A percentile compares a stretch with the other conserved stretches of the same genome.
phyloP scores from a whole-genome alignment of 257 asterid genomes.

The Cruciata laevipes region DNA sequence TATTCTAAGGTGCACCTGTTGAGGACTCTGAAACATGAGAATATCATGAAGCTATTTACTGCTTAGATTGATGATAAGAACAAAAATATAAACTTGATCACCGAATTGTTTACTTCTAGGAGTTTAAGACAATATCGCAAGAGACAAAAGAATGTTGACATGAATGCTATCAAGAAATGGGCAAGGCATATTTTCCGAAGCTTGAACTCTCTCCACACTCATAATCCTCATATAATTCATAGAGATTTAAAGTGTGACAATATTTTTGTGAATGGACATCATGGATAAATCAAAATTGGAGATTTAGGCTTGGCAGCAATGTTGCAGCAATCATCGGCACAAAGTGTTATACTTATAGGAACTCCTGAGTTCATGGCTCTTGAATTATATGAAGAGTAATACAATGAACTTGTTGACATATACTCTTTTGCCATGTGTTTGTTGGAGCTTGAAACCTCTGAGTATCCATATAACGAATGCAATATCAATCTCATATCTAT shows the following conservation, averaged over 20 bases:
- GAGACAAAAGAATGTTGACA: conserved; percentile 51
- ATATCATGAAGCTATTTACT: conserved; percentile 45
- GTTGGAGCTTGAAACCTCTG: conserved; percentile 61
- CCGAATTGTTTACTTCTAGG: conserved; percentile 72
- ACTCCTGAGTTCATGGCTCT: conserved; percentile 97
- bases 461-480: conserved; percentile 71
- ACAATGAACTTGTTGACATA: conserved; percentile 59
- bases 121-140: conserved; percentile 67
- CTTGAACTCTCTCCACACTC: conserved; percentile 52
- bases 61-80: conserved; percentile 74
- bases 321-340: conserved; percentile 49
- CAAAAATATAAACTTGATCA: conserved; percentile 61
- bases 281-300: conserved; percentile 73
- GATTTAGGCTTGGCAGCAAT: conserved; percentile 73
- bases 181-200: conserved; percentile 70
- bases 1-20: conserved; percentile 65
- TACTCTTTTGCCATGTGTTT: conserved; percentile 81
- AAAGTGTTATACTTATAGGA: conserved; percentile 48
- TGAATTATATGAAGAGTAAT: conserved; percentile 74
- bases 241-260: conserved; percentile 82
- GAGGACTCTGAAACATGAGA: conserved; percentile 48
- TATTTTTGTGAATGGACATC: conserved; percentile 60
- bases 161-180: conserved; percentile 68
- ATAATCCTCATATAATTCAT: conserved; percentile 61
- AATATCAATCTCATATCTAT: conserved; percentile 65